Base-by-base conservation (phyloP, 257 asterid species). In the Solanum peruvianum region DNA sequence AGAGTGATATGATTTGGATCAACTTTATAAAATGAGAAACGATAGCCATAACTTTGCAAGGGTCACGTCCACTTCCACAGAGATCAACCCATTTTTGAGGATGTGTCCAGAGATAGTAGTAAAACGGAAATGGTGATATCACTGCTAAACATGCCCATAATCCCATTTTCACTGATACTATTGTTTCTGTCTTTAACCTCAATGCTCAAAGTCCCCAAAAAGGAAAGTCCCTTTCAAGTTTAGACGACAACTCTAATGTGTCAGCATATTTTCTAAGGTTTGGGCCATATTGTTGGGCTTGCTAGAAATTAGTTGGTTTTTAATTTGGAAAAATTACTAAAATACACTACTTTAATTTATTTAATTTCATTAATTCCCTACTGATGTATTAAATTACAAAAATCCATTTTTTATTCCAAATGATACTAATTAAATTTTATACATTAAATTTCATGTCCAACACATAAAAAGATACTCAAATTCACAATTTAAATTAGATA, bases 51-150 rank as follows among this genome's bases (percentile, higher is more conserved):
- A 89, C 67, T 88, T 83, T 93, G 85, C 94, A 94, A 33, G 97
- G 99, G 87, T 95, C 99, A 35, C 93, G 96, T 52, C 88, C 91
- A 62, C 86, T 88, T 29, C 99, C 98, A 47, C 99, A 96, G 5
- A 96, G 92, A 93, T 96, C 91, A 41, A 92, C 95, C 99, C 99
- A 97, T 86, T 88, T 58, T 52, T 94, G 93, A 20, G 99, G 99
- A 60, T 90, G n/a, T n/a, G 88, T 92, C 99, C 99, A 97, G 15
- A 97, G 93, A 86, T 89, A 96, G 86, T 91, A 95, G 94, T 94
- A 97, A 83, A 94, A 96, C 27, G 99, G 99, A 60, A 96, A 97
- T 56, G 99, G 99, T 20, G 96, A 94, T 39, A 97, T 88, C 88
- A 95, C 94, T 75, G 96, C 98, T 1, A 94, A 7, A 89, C 94